Percentiles rank a stretch among this genome's conserved stretches.
phyloP scores from a whole-genome alignment of 345 rosid genomes.

The Erucastrum elatum region DNA sequence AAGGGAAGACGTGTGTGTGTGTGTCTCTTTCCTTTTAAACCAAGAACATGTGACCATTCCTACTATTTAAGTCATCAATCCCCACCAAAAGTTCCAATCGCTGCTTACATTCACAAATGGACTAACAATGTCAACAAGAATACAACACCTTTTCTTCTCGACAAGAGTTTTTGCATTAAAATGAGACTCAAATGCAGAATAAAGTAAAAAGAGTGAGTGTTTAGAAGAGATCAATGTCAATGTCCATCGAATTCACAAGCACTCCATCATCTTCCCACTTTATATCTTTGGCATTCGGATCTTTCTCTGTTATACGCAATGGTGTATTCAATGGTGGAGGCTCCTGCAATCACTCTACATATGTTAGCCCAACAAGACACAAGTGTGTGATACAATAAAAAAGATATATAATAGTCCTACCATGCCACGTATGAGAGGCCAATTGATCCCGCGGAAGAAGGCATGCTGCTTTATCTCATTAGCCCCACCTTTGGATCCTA shows the following conservation, averaged over 20 bases:
- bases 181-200: background rate
- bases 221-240: constrained; percentile 71
- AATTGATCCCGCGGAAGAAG: constrained; percentile 81
- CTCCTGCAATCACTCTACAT: constrained; percentile 45
- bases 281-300: constrained; percentile 57
- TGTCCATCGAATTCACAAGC: constrained; percentile 56
- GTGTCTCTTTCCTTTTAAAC: too few relatives aligned
- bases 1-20: too few relatives aligned
- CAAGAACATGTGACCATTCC: too few relatives aligned
- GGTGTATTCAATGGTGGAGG: constrained; percentile 81
- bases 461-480: constrained; percentile 80
- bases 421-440: constrained; percentile 95
- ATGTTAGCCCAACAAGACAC: background rate
- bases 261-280: constrained; percentile 89
- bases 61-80: too few relatives aligned
- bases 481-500: constrained; percentile 83
- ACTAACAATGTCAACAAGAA: background rate
- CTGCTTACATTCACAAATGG: too few relatives aligned
- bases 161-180: constrained; percentile 11
- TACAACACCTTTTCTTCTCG: constrained; percentile 20
- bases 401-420: constrained; percentile 35
- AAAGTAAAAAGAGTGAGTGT: constrained; percentile 3
- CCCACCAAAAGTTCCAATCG: too few relatives aligned
- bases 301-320: constrained; percentile 52
- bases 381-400: background rate